Percentiles rank a stretch among this genome's conserved stretches.
phyloP scores from a whole-genome alignment of 1,284 basidiomycete species.

The Rhodofomes roseus region DNA sequence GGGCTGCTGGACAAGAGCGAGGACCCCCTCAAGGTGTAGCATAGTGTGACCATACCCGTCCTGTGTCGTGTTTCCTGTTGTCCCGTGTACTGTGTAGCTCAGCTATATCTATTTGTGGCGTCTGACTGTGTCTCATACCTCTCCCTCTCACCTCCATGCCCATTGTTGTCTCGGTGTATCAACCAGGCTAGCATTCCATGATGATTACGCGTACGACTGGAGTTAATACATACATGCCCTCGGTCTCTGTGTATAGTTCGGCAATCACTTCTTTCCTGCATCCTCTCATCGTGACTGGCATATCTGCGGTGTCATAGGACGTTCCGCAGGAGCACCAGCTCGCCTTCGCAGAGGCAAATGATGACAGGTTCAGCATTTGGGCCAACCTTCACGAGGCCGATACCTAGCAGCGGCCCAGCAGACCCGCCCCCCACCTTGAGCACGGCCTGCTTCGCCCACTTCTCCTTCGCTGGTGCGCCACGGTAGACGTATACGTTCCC shows the following conservation, averaged over 20 bases:
- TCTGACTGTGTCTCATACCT: constrained; percentile 2
- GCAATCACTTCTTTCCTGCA: background rate
- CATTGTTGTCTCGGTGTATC: constrained; percentile 9
- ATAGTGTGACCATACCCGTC: background rate
- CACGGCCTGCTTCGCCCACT: constrained; percentile 76
- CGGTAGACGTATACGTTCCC: constrained; percentile 87
- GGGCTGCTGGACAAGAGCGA: constrained; percentile 74
- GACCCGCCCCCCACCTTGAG: constrained; percentile 65
- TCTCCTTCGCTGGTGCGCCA: constrained; percentile 41
- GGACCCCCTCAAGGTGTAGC: constrained; percentile 54
- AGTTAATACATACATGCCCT: constrained; percentile 5
- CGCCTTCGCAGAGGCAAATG: constrained; percentile 75
- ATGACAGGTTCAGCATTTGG: constrained; percentile 38
- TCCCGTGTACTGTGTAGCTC: constrained; percentile 14
- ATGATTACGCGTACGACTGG: background rate
- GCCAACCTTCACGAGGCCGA: constrained; percentile 45
- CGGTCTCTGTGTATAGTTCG: background rate
- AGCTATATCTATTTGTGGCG: constrained; percentile 12
- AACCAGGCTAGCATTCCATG: background rate
- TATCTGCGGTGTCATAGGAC: constrained; percentile 31
- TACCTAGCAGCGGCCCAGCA: constrained; percentile 77
- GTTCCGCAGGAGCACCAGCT: constrained; percentile 61
- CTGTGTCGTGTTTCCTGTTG: constrained; percentile 7
- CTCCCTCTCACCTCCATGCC: background rate
- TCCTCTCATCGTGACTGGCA: background rate